Conservation (phyloP, 2,329 filamentous ascomycete genomes). For the Microcyclospora tardicrescens region DNA sequence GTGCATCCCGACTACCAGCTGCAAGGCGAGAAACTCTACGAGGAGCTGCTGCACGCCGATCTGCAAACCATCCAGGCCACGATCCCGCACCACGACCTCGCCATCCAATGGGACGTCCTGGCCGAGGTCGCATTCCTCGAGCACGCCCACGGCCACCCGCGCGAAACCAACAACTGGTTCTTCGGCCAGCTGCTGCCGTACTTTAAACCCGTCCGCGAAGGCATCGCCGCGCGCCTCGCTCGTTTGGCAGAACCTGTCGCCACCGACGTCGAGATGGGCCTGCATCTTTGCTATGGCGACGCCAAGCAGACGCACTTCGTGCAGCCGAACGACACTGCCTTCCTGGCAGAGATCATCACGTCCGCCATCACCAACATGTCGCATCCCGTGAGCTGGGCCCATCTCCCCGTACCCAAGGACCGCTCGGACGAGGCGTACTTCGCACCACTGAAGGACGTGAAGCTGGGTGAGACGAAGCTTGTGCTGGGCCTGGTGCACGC, state of each 20-base stretch:
- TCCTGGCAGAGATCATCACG: slow-evolving; percentile 22
- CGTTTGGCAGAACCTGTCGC: slow-evolving; percentile 16
- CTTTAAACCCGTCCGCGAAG: slow-evolving; percentile 18
- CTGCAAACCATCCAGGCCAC: slow-evolving; percentile 7
- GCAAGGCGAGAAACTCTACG: slow-evolving; percentile 14
- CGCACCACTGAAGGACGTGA: slow-evolving; percentile 21
- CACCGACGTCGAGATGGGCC: slow-evolving; percentile 24
- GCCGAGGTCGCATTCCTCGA: slow-evolving; percentile 12
- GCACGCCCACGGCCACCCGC: slow-evolving; percentile 4
- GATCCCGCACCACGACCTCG: slow-evolving; percentile 14
- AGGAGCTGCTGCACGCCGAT: slow-evolving; percentile 9
- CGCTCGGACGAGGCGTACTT: slow-evolving; percentile 26
- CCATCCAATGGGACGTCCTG: slow-evolving; percentile 16
- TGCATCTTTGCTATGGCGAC: slow-evolving; percentile 34
- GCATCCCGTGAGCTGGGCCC: slow-evolving; percentile 23
- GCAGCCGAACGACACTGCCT: slow-evolving; percentile 25
- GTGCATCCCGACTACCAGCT: slow-evolving; percentile 9
- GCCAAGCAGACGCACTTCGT: slow-evolving; percentile 27
- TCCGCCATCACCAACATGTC: slow-evolving; percentile 7
- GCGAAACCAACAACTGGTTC: background rate
- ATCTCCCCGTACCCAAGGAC: slow-evolving; percentile 29
- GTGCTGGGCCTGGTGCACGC: slow-evolving; percentile 27
- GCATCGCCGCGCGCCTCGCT: slow-evolving; percentile 18
- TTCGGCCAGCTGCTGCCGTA: slow-evolving; percentile 9
- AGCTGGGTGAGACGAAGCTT: slow-evolving; percentile 17